A percentile compares a stretch with the other conserved stretches of the same genome.
These are phyloP conservation scores for Phytophthora colocasiae DNA, from an alignment of 352 stramenopile genomes.

Conservation along the genomic window DNA sequence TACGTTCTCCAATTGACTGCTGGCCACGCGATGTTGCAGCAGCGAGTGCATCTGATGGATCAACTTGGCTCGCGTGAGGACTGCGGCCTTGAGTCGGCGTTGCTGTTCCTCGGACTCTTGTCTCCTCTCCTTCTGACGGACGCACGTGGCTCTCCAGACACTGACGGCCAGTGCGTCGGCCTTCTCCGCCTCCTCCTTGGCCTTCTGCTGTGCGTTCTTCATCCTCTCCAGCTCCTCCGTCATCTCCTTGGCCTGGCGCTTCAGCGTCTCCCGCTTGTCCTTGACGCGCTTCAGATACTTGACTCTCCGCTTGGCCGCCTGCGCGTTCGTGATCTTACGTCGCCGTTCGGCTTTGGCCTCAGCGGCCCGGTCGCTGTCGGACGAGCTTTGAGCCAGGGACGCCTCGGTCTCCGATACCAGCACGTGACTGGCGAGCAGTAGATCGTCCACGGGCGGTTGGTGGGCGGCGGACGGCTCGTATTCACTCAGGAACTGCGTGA, in stretches of 20 bases:
- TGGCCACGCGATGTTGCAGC: slow-evolving; percentile 25
- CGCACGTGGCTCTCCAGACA: slow-evolving; percentile 28
- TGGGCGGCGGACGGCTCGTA: slow-evolving; percentile 10
- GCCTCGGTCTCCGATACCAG: slow-evolving; percentile 28
- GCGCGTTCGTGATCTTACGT: slow-evolving; percentile 35
- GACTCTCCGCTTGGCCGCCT: slow-evolving; percentile 33
- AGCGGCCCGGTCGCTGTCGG: slow-evolving; percentile 1
- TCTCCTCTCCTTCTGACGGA: slow-evolving; percentile 34
- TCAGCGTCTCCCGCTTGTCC: slow-evolving; percentile 29
- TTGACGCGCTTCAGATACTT: slow-evolving; percentile 37
- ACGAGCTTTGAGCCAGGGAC: slow-evolving; percentile 22
- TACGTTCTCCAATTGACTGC: slow-evolving; percentile 22
- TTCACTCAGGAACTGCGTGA: slow-evolving; percentile 32
- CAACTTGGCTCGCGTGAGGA: slow-evolving; percentile 28
- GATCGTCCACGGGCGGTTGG: slow-evolving; percentile 11
- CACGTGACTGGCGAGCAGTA: slow-evolving; percentile 24
- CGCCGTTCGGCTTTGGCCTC: slow-evolving; percentile 16
- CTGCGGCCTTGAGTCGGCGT: slow-evolving; percentile 22
- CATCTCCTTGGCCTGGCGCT: slow-evolving; percentile 9
- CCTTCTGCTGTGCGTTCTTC: slow-evolving; percentile 15
- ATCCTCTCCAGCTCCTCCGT: slow-evolving; percentile 10
- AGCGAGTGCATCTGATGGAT: slow-evolving; percentile 38
- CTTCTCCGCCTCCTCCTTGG: slow-evolving; percentile 22
- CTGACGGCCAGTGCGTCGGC: slow-evolving; percentile 21
- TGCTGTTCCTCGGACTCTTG: slow-evolving; percentile 35